Conservation (phyloP, 495 filamentous ascomycete species). For the Penicillium taxi region DNA sequence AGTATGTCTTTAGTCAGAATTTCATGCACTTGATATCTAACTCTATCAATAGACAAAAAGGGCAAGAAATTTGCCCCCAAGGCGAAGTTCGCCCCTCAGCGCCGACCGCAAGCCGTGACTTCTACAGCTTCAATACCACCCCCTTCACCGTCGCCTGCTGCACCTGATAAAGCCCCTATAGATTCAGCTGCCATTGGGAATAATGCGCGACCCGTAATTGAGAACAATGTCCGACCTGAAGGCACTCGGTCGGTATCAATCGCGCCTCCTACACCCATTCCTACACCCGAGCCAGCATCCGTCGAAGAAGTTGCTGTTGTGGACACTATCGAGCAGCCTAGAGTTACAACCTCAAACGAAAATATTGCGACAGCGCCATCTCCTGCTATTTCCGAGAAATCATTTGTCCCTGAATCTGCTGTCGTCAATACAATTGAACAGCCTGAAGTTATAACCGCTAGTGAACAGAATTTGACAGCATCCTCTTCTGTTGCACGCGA, state of each 20-base stretch:
- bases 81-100: conserved; percentile 37
- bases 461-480: neutral
- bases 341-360: too few species aligned
- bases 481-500: conserved; percentile 3
- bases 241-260: too few species aligned
- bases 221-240: too few species aligned
- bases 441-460: neutral
- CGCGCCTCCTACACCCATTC: neutral
- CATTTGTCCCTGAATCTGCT: conserved; percentile 6
- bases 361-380: too few species aligned
- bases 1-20: conserved; percentile 31
- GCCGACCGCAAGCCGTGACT: conserved; percentile 36
- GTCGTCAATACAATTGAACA: conserved; percentile 10
- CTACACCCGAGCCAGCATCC: neutral
- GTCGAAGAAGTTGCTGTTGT: neutral
- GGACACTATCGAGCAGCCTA: too few species aligned
- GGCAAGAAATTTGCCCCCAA: conserved; percentile 47
- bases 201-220: too few species aligned
- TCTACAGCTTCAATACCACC: conserved; percentile 29
- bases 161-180: neutral
- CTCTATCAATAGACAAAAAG: conserved; percentile 38
- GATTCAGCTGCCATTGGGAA: too few species aligned
- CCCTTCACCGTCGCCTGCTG: conserved; percentile 30
- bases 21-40: neutral
- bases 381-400: conserved; percentile 5